phyloP scores from a whole-genome alignment of 192 early-diverging fungal genomes.

The Coemansia sp. region DNA sequence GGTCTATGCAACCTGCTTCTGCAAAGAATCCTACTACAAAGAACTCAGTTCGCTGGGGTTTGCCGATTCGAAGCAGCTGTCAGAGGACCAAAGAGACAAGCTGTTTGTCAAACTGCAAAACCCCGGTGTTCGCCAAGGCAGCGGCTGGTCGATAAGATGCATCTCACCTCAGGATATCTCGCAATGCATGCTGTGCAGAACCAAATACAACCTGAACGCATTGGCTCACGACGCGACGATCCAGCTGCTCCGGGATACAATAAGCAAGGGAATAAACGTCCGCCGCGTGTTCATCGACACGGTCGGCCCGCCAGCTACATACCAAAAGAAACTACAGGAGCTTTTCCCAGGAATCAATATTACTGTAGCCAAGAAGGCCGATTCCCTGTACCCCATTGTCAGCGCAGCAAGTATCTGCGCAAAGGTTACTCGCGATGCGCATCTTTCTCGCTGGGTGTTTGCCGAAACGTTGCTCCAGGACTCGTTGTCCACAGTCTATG shows the following conservation, averaged over 20 bases:
- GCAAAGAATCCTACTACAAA: slow-evolving; percentile 63
- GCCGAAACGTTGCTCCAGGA: slow-evolving; percentile 41
- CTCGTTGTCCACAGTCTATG: slow-evolving; percentile 63
- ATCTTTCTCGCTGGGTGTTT: slow-evolving; percentile 50
- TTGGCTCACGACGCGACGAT: slow-evolving; percentile 95
- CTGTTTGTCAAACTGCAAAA: slow-evolving; percentile 67
- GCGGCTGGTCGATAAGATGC: slow-evolving; percentile 83
- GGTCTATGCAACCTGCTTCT: slow-evolving; percentile 94
- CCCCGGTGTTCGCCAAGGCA: slow-evolving; percentile 53
- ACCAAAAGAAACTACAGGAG: slow-evolving; percentile 73
- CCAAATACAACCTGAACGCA: slow-evolving; percentile 90
- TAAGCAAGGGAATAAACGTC: slow-evolving; percentile 68
- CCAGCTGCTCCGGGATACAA: slow-evolving; percentile 67
- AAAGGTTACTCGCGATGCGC: slow-evolving; percentile 67
- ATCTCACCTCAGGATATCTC: slow-evolving; percentile 94
- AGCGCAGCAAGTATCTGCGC: slow-evolving; percentile 96
- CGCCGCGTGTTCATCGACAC: slow-evolving; percentile 90
- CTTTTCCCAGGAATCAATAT: slow-evolving; percentile 80
- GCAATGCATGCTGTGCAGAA: slow-evolving; percentile 79
- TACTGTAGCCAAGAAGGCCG: slow-evolving; percentile 92
- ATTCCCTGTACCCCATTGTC: slow-evolving; percentile 90
- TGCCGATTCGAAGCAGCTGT: slow-evolving; percentile 94
- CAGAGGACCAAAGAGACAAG: slow-evolving; percentile 69
- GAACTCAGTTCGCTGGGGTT: slow-evolving; percentile 76
- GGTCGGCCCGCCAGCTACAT: slow-evolving; percentile 87